Base-by-base conservation (phyloP, 1,284 basidiomycete species). In the Phellopilus nigrolimitatus region DNA sequence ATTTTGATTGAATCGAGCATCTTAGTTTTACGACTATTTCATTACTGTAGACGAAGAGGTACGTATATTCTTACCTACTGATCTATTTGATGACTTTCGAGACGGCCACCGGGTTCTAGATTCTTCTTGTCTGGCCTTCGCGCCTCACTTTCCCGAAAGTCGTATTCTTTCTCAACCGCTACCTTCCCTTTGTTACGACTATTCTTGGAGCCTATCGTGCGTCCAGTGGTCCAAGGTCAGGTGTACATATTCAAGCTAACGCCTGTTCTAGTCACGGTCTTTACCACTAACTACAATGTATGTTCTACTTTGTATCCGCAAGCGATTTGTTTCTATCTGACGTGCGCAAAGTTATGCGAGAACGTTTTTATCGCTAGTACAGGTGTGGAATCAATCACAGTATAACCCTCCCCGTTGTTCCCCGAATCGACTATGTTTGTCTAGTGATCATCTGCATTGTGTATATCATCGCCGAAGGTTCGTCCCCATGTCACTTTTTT, bases 81-180 rank as follows among this genome's bases (percentile, higher is more conserved):
- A 21, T 37, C 40, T 50, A 13, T 2, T 4, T 28, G n/a, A 12
- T 6, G n/a, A 42, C 8, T 4, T 25, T 22, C 4, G 2, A n/a
- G 36, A n/a, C 6, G 27, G 34, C 36, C 13, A 13, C 5, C 31
- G 41, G 46, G 40, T 13, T 42, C 15, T 49, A 51, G 49, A 22
- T 44, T 2, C n/a, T 7, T 19, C 25, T 45, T n/a, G 31, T 51
- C 19, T 53, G 39, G 45, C 46, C 51, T 17, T 47, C 45, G n/a
- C 22, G 24, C 13, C 13, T 41, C 5, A 38, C 28, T 31, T 27
- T 53, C 12, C 24, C 46, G 22, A 53, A 53, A 38, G 24, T 42
- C 10, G 10, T 53, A 12, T 53, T 53, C 22, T 43, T 48, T 25
- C 30, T 53, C 19, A 53, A 53, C 28, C 51, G 51, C 1, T 53